Evolutionary conservation across 805 yeast species (phyloP).

Genomic region (Teunomyces gatunensis): DNA sequence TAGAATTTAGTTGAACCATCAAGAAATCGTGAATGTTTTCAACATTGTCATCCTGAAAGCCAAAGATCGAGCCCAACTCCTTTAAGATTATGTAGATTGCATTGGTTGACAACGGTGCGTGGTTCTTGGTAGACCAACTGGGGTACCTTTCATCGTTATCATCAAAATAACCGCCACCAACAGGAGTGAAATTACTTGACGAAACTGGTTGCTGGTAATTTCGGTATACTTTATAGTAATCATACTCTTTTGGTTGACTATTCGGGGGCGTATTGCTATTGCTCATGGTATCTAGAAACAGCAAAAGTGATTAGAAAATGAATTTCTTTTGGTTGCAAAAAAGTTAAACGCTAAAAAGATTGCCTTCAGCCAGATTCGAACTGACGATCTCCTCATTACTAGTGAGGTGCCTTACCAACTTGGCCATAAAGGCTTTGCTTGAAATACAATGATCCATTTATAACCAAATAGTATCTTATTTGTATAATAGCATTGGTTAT

Average conservation of each 20-base stretch:
- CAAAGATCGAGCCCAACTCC: constrained; percentile 62
- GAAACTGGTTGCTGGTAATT: constrained; percentile 5
- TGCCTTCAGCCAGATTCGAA: constrained; percentile 16
- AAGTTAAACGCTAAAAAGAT: constrained; percentile 1
- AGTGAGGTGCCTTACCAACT: constrained; percentile 16
- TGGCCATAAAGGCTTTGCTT: constrained; percentile 12
- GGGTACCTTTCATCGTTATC: background rate
- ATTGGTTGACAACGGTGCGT: constrained; percentile 22
- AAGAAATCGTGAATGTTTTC: constrained; percentile 79
- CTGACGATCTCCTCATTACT: constrained; percentile 16
- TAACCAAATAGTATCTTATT: background rate
- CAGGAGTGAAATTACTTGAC: background rate
- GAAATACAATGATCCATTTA: background rate
- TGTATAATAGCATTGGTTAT: background rate
- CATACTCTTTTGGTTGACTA: background rate
- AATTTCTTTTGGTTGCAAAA: background rate
- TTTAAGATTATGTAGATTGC: constrained; percentile 62
- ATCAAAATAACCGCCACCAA: background rate
- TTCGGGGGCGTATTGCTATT: background rate
- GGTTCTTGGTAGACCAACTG: constrained; percentile 15
- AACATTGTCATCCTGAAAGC: constrained; percentile 79
- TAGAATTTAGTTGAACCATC: constrained; percentile 78
- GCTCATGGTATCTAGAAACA: background rate
- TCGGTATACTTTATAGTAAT: constrained; percentile 6
- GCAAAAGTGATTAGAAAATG: background rate